These are phyloP conservation scores for Nigrospora osmanthi DNA, from an alignment of 2,329 filamentous ascomycete genomes.

Conservation along the genomic window DNA sequence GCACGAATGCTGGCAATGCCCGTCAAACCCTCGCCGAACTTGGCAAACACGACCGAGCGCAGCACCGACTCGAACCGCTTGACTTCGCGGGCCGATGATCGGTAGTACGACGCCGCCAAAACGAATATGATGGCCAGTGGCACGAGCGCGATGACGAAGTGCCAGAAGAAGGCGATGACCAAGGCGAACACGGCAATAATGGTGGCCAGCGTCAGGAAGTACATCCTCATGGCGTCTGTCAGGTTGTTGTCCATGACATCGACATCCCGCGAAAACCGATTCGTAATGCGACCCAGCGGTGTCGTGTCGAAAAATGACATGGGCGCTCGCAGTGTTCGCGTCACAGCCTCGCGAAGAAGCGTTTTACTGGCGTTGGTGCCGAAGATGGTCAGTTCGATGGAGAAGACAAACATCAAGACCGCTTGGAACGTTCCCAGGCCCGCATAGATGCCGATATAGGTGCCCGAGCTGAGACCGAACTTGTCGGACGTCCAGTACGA, in stretches of 20 bases:
- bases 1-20: slow-evolving; percentile 82
- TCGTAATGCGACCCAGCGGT: slow-evolving; percentile 88
- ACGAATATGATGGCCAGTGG: slow-evolving; percentile 70
- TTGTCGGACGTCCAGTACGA: slow-evolving; percentile 87
- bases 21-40: slow-evolving; percentile 81
- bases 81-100: slow-evolving; percentile 83
- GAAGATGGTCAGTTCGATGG: slow-evolving; percentile 66
- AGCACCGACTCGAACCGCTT: slow-evolving; percentile 91
- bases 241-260: slow-evolving; percentile 95
- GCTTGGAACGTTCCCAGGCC: slow-evolving; percentile 66
- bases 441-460: slow-evolving; percentile 67
- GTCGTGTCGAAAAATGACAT: slow-evolving; percentile 97
- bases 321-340: slow-evolving; percentile 62
- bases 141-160: slow-evolving; percentile 59
- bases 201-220: slow-evolving; percentile 76
- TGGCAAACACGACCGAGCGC: slow-evolving; percentile 80
- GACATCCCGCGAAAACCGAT: slow-evolving; percentile 91
- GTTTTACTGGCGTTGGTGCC: slow-evolving; percentile 76
- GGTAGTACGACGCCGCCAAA: slow-evolving; percentile 79
- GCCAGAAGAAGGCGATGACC: slow-evolving; percentile 93
- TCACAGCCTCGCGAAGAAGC: slow-evolving; percentile 76
- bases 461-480: slow-evolving; percentile 57
- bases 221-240: slow-evolving; percentile 86
- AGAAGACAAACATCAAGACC: slow-evolving; percentile 71
- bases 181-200: slow-evolving; percentile 78